Evolutionary conservation across 2,329 filamentous ascomycete species (phyloP).

Genomic region (Colletotrichum tropicicola): DNA sequence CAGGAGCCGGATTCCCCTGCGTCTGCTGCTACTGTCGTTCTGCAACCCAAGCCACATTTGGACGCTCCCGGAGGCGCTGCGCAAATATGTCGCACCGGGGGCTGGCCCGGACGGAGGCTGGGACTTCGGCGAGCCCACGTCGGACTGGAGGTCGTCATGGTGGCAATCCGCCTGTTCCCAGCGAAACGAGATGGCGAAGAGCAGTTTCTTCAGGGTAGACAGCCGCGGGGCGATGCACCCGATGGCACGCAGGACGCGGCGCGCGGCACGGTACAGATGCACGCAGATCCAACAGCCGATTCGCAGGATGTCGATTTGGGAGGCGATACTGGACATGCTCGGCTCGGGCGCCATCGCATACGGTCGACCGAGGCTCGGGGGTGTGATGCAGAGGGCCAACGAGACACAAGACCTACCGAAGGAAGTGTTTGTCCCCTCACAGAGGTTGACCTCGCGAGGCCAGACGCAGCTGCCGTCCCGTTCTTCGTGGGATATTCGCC

Average conservation of each 20-base stretch:
- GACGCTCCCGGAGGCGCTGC: slow-evolving; percentile 9
- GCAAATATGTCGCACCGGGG: not conserved
- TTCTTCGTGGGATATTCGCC: slow-evolving; percentile 57
- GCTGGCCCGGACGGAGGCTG: not conserved
- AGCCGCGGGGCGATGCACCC: not conserved
- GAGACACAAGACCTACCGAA: slow-evolving; percentile 12
- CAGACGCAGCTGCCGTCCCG: slow-evolving; percentile 47
- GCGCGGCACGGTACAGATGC: not conserved
- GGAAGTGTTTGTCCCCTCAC: slow-evolving; percentile 10
- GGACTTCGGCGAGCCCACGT: too few species aligned
- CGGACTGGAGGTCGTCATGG: not conserved
- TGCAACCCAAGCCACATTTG: slow-evolving; percentile 14
- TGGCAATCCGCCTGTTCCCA: not conserved
- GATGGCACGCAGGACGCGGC: not conserved
- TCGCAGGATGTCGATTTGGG: not conserved
- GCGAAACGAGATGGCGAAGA: slow-evolving; percentile 1
- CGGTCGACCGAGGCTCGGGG: not conserved
- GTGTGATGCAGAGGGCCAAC: not conserved
- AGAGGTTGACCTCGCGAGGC: slow-evolving; percentile 27
- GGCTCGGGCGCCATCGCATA: slow-evolving; percentile 8
- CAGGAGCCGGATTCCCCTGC: slow-evolving; percentile 1
- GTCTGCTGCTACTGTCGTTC: not conserved
- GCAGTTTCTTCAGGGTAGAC: not conserved
- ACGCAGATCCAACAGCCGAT: slow-evolving; percentile 1
- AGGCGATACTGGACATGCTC: not conserved